Evolutionary conservation across 257 asterid species (phyloP), one percentile per base, ranked within the genome.

Genomic region (Mentha longifolia): DNA sequence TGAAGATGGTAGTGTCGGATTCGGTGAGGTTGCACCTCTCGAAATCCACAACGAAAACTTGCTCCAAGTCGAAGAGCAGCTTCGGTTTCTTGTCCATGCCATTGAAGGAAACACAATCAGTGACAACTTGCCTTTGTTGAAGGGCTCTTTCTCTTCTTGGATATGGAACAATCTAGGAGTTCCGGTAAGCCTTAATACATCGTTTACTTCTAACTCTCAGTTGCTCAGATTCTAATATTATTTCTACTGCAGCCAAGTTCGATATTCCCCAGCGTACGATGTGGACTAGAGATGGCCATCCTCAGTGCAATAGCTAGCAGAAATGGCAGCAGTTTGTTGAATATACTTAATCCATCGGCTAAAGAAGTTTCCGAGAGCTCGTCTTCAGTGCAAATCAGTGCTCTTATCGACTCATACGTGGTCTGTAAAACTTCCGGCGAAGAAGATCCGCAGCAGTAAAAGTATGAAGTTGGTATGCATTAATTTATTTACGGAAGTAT

Each of bases 21-120:
- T 77, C 58, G 99, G 99, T 39, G 99, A 95, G 97, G 96, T 95
- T 62, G 97, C 99, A 25, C 99, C 99, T 64, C 92, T 92, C 70
- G 97, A 89, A 80, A 92, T 87, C 78, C 98, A 89, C 78, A 64
- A 75, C 75, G 98, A 92, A 74, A 88, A 83, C 71, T 69, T 92
- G 74, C 81, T 75, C 61, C 97, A 89, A 70, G 95, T 92, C 63
- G 96, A 92, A 82, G 97, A 95, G 80, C 99, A 92, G 76, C 95
- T 95, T 68, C 86, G 79, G 76, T 92, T 88, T 80, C 88, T 95
- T 6, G 57, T 77, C 73, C 95, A 89, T 75, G 87, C 80, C 49
- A 57, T 89, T 30, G 81, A 88, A 84, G 98, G 99, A 76, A 83
- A 81, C 15, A 81, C 88, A 68, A 70, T 85, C 30, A 79, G 78